Evolutionary conservation across 2,329 filamentous ascomycete species (phyloP), one percentile per base, ranked within the genome.

Genomic region (Claviceps fusiformis): DNA sequence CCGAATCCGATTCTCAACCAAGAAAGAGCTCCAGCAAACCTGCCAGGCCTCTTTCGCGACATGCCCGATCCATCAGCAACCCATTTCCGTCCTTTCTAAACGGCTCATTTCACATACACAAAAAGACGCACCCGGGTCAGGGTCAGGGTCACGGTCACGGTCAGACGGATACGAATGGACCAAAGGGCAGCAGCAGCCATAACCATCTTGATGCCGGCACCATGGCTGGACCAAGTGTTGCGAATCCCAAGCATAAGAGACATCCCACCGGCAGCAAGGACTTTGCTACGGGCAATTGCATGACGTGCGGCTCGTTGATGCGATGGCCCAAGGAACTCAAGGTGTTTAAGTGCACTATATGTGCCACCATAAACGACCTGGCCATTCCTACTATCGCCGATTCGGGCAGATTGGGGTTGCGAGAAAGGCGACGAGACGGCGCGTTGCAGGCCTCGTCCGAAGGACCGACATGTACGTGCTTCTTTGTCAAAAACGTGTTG

Each of bases 331-430:
- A 78, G 58, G 80, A 85, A 54, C 71, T 90, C 58, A 79, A 79
- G 41, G 80, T 85, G 43, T 95, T 93, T 68, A 80, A 89, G 62
- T 95, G 90, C 68, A 86, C 87, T 46, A 85, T 88, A 54, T 95
- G 90, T 68, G 73, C 87, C 63, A 93, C 87, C 19, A 83, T 95
- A 65, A 95, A 95, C 65, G 89, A 95, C 65, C 69, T 95, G 53
- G 65, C 65, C 37, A 63, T 67, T 13, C 56, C 59, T 43, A 57
- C 59, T 43, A 57, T 58, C 5, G 54, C 54, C 33, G 62, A 62
- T 35, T 17, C 54, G 33, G n/a, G 19, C 15, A 54, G 52, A 45
- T 45, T 51, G 17, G 50, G 50, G 11, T 47, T 47, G 37, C 49
- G 52, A 27, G 50, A 54, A 35, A 59, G 53, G 31, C 47, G 53